Conservation (phyloP, 495 filamentous ascomycete species). For the Chaetomium tenue region DNA sequence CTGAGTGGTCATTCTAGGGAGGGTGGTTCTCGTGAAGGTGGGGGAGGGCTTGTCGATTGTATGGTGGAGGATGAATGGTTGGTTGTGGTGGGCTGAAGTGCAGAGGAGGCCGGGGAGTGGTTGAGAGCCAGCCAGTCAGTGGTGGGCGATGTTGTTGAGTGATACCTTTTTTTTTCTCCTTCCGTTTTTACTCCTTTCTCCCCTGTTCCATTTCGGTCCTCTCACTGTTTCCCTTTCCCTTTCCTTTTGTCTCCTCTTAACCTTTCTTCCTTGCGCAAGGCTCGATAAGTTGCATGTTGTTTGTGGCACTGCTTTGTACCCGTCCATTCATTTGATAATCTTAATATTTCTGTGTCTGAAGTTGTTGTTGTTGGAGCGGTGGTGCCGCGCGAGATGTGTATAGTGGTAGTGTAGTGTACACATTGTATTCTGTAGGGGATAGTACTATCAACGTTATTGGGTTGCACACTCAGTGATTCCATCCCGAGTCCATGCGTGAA, state of each 20-base stretch:
- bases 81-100: constrained; percentile 9
- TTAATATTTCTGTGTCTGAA: constrained; percentile 14
- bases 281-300: neutral
- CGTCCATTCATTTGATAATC: constrained; percentile 20
- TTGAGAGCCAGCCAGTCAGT: neutral
- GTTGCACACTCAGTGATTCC: neutral
- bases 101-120: neutral
- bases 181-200: neutral
- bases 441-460: neutral
- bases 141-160: constrained; percentile 19
- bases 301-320: neutral
- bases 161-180: constrained; percentile 24
- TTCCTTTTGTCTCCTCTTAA: neutral
- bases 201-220: neutral
- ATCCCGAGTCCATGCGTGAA: neutral
- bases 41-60: neutral
- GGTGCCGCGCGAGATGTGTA: neutral
- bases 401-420: constrained; percentile 7
- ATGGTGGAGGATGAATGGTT: neutral
- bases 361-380: neutral
- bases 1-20: too few relatives aligned
- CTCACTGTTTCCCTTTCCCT: constrained; percentile 4
- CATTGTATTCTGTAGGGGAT: constrained; percentile 11
- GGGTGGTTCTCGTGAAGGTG: neutral
- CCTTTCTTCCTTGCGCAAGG: neutral